Conservation (phyloP, 2,329 filamentous ascomycete species). For the Pyrenochaeta sp. region DNA sequence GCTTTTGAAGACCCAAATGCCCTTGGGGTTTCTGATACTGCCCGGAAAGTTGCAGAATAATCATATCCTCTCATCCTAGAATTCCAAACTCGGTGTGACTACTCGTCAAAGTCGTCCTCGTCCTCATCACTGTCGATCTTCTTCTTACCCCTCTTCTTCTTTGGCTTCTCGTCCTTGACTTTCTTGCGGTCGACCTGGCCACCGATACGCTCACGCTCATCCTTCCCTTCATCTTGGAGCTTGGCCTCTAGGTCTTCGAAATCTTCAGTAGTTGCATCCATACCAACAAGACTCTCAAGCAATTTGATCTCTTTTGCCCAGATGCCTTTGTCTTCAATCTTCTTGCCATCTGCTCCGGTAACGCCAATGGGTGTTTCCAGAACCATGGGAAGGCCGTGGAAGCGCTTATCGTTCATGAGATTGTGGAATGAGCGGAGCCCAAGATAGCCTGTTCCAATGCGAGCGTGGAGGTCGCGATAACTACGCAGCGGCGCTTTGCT, state of each 20-base stretch:
- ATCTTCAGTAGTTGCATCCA: slow-evolving; percentile 77
- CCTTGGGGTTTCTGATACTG: too few species aligned
- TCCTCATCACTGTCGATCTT: slow-evolving; percentile 23
- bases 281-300: slow-evolving; percentile 84
- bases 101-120: slow-evolving; percentile 10
- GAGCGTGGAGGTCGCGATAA: slow-evolving; percentile 88
- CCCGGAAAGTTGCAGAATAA: too few species aligned
- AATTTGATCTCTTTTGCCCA: slow-evolving; percentile 97
- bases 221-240: slow-evolving; percentile 71
- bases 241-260: slow-evolving; percentile 71
- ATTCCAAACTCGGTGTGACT: too few species aligned
- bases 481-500: slow-evolving; percentile 88
- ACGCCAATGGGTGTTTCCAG: slow-evolving; percentile 93
- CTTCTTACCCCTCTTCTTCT: slow-evolving; percentile 49
- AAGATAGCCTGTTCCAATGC: slow-evolving; percentile 94
- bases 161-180: slow-evolving; percentile 48
- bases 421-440: slow-evolving; percentile 90
- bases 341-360: slow-evolving; percentile 67
- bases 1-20: too few species aligned
- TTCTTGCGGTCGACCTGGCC: slow-evolving; percentile 75
- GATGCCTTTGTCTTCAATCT: slow-evolving; percentile 77
- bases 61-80: too few species aligned
- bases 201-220: slow-evolving; percentile 77
- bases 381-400: slow-evolving; percentile 85
- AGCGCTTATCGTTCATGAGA: slow-evolving; percentile 80